Evolutionary conservation across 1,139 yeast species (phyloP).

Genomic region (Pichia kudriavzevii): DNA sequence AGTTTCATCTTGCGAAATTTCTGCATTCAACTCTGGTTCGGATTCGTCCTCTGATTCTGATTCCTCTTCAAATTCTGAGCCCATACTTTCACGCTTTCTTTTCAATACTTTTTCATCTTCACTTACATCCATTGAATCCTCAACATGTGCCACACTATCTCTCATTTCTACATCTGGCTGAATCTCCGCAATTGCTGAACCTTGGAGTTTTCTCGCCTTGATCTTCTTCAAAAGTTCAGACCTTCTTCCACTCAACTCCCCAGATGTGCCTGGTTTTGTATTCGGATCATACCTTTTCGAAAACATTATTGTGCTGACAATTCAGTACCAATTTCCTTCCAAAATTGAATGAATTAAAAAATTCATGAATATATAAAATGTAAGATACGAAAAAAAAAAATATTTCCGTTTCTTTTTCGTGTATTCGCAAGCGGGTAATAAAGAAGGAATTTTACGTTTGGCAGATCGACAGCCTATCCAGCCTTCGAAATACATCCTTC

Average conservation of each 20-base stretch:
- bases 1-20: conserved; percentile 4
- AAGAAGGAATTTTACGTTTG: no score
- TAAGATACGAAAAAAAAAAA: neutral
- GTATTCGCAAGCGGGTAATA: no score
- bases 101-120: conserved; percentile 16
- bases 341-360: no score
- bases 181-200: conserved; percentile 6
- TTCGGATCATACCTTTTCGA: conserved; percentile 61
- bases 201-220: neutral
- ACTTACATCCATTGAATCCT: conserved; percentile 11
- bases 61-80: conserved; percentile 8
- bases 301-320: conserved; percentile 42
- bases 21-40: neutral
- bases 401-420: neutral
- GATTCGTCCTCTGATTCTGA: conserved; percentile 7
- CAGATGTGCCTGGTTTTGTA: no score
- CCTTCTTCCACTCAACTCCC: no score
- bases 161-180: conserved; percentile 1
- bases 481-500: no score
- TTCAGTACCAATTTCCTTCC: no score
- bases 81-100: conserved; percentile 14
- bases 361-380: no score
- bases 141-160: conserved; percentile 13
- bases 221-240: conserved; percentile 1
- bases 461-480: no score